These are phyloP conservation scores for Coniosporium uncinatum DNA, from an alignment of 2,329 filamentous ascomycete genomes.

Conservation along the genomic window DNA sequence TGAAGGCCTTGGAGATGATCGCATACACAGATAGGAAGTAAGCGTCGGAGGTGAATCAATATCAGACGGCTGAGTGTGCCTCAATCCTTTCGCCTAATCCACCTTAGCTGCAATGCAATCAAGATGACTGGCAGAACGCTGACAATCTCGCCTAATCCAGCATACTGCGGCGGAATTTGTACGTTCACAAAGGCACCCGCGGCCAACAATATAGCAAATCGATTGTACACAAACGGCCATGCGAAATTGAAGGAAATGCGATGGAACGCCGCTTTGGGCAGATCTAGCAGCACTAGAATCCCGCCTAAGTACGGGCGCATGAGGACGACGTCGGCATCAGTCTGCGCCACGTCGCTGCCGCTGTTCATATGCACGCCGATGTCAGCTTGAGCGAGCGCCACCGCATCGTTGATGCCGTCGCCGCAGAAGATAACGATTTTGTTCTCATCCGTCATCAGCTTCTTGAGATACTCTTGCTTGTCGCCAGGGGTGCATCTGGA, in stretches of 20 bases:
- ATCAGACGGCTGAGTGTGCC: no score
- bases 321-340: slow-evolving; percentile 76
- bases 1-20: no score
- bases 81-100: slow-evolving; percentile 22
- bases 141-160: slow-evolving; percentile 66
- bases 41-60: no score
- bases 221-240: slow-evolving; percentile 82
- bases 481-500: slow-evolving; percentile 88
- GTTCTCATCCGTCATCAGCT: slow-evolving; percentile 25
- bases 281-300: slow-evolving; percentile 66
- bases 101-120: slow-evolving; percentile 45
- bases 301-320: slow-evolving; percentile 64
- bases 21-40: no score
- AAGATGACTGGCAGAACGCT: slow-evolving; percentile 67
- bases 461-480: slow-evolving; percentile 79
- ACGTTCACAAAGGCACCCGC: slow-evolving; percentile 77
- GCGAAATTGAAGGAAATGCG: slow-evolving; percentile 81
- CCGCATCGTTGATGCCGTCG: slow-evolving; percentile 83
- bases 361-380: slow-evolving; percentile 79
- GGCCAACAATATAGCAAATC: slow-evolving; percentile 72
- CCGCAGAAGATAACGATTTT: no score
- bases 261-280: slow-evolving; percentile 67
- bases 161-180: slow-evolving; percentile 55
- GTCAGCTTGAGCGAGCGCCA: slow-evolving; percentile 74
- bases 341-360: slow-evolving; percentile 79